These are phyloP conservation scores for Elsinoe fawcettii DNA, from an alignment of 2,329 filamentous ascomycete genomes.

Conservation along the genomic window DNA sequence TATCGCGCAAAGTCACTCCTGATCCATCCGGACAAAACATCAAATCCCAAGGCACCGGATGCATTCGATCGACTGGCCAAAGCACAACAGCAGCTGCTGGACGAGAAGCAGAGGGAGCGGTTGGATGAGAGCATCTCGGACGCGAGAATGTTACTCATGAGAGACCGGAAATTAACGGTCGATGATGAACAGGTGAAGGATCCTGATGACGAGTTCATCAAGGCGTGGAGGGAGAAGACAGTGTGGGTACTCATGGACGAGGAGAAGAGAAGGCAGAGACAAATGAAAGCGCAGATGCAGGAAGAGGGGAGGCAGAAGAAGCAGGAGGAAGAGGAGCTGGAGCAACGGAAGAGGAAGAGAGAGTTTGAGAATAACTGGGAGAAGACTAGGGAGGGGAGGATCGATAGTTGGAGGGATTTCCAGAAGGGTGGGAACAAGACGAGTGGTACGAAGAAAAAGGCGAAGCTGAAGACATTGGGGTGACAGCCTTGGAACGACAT, in stretches of 20 bases:
- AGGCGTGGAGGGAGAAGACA: constrained; percentile 83
- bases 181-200: constrained; percentile 76
- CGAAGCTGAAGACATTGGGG: constrained; percentile 47
- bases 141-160: constrained; percentile 87
- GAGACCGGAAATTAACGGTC: constrained; percentile 86
- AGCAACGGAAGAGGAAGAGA: constrained; percentile 53
- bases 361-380: constrained; percentile 96
- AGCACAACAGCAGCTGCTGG: constrained; percentile 81
- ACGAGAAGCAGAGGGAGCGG: constrained; percentile 80
- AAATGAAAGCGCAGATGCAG: constrained; percentile 90
- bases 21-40: constrained; percentile 97
- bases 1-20: constrained; percentile 98
- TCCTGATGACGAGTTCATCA: constrained; percentile 66
- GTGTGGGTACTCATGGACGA: constrained; percentile 87
- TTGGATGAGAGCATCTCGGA: constrained; percentile 95
- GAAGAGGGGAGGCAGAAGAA: constrained; percentile 88
- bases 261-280: constrained; percentile 72
- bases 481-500: constrained; percentile 28
- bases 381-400: constrained; percentile 79
- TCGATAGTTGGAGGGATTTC: constrained; percentile 89
- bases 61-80: constrained; percentile 96
- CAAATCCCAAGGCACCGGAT: constrained; percentile 81
- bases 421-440: constrained; percentile 53
- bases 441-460: constrained; percentile 38
- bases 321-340: constrained; percentile 76